Evolutionary conservation across 2,329 filamentous ascomycete genomes (phyloP).

Genomic region (Aspergillus brunneoviolaceus): DNA sequence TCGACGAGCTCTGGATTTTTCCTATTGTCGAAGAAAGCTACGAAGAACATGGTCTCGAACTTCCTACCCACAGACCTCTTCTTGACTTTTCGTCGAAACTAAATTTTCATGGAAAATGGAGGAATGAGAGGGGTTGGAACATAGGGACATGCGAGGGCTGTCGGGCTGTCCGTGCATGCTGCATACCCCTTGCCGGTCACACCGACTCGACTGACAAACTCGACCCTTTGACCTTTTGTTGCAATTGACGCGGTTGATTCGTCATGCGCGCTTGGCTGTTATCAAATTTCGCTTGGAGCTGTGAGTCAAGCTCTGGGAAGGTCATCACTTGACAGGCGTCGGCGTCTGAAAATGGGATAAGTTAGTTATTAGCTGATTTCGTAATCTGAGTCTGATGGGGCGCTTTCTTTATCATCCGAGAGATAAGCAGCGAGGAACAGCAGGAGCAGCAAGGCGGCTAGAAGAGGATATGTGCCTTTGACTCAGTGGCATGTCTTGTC

Average conservation of each 20-base stretch:
- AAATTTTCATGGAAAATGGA: not conserved
- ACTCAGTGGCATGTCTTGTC: not conserved
- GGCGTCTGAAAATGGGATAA: not conserved
- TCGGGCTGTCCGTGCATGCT: constrained; percentile 7
- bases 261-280: not conserved
- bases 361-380: not conserved
- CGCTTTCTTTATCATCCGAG: not conserved
- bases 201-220: constrained; percentile 1
- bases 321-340: constrained; percentile 5
- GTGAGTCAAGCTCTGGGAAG: not conserved
- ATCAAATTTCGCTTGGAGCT: not conserved
- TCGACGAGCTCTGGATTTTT: not conserved
- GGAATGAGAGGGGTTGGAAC: not conserved
- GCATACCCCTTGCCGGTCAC: constrained; percentile 9
- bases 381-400: not conserved
- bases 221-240: constrained; percentile 1
- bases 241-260: not conserved
- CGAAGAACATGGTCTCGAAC: not conserved
- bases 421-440: constrained; percentile 1
- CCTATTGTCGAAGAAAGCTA: no score
- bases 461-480: not conserved
- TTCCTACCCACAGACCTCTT: not conserved
- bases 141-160: not conserved
- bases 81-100: not conserved
- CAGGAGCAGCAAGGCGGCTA: not conserved